Evolutionary conservation across 2,329 filamentous ascomycete species (phyloP).

Genomic region (Coniochaeta ligniaria): DNA sequence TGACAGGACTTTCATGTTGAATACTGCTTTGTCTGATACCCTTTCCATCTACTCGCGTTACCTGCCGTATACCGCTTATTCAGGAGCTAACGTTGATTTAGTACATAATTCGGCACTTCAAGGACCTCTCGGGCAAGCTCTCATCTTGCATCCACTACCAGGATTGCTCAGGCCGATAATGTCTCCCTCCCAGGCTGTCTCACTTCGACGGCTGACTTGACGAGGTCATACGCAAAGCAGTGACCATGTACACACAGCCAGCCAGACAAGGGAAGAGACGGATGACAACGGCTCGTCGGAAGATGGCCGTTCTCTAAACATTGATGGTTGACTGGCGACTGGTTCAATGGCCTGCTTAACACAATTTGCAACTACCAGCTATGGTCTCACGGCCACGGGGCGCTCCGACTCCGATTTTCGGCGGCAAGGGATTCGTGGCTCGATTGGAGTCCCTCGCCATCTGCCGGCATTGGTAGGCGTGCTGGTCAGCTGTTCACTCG

Average conservation of each 20-base stretch:
- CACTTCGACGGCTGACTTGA: not conserved
- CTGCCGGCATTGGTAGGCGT: not conserved
- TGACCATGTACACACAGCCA: too few relatives aligned
- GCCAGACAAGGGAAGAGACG: too few relatives aligned
- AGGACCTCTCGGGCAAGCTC: not conserved
- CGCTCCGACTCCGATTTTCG: not conserved
- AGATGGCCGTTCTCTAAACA: too few relatives aligned
- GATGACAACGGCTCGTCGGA: too few relatives aligned
- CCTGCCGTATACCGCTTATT: not conserved
- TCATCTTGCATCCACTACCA: not conserved
- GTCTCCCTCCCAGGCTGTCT: not conserved
- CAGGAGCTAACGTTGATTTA: not conserved
- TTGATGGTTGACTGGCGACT: too few relatives aligned
- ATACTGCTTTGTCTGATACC: not conserved
- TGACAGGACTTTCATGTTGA: constrained; percentile 1
- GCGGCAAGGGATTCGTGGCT: not conserved
- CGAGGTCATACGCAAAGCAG: too few relatives aligned
- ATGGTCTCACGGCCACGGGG: too few relatives aligned
- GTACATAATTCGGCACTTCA: not conserved
- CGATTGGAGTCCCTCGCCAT: not conserved
- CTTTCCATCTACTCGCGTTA: not conserved
- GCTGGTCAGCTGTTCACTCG: constrained; percentile 8
- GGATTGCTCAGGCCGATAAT: not conserved
- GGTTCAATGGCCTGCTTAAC: too few relatives aligned
- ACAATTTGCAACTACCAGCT: too few relatives aligned